phyloP scores from a whole-genome alignment of 2,329 filamentous ascomycete genomes.

The Metarhizium guizhouense region DNA sequence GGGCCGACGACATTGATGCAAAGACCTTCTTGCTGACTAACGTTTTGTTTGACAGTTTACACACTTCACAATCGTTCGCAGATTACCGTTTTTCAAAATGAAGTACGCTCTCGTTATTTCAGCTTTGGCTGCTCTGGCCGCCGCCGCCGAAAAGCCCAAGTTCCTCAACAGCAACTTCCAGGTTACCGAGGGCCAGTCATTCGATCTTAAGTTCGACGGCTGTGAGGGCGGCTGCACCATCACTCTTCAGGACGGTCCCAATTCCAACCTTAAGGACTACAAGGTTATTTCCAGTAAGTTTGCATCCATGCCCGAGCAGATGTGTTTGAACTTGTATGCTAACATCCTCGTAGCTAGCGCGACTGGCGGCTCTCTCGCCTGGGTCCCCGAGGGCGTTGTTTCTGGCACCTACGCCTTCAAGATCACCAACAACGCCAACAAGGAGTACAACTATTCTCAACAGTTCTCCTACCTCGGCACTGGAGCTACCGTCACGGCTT shows the following conservation, averaged over 20 bases:
- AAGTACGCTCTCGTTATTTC: constrained; percentile 25
- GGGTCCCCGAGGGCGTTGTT: constrained; percentile 18
- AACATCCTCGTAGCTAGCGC: constrained; percentile 8
- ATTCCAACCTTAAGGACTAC: constrained; percentile 19
- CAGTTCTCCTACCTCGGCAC: constrained; percentile 21
- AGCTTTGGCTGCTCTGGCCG: constrained; percentile 19
- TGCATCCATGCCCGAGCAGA: not conserved
- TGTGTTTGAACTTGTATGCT: not conserved
- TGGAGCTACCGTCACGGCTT: constrained; percentile 1
- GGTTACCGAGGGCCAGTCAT: constrained; percentile 20
- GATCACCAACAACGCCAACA: constrained; percentile 19
- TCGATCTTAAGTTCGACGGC: constrained; percentile 22
- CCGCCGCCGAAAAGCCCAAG: constrained; percentile 18
- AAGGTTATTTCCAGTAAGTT: constrained; percentile 22
- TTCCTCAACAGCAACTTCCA: constrained; percentile 24
- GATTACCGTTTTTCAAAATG: constrained; percentile 19
- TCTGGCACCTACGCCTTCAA: constrained; percentile 26
- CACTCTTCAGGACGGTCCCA: constrained; percentile 21
- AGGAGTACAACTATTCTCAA: constrained; percentile 22
- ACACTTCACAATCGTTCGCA: not conserved
- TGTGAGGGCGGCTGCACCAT: constrained; percentile 27
- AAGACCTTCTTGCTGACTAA: not conserved
- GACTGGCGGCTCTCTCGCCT: constrained; percentile 16
- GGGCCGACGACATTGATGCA: too few species aligned
- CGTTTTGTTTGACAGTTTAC: not conserved